Base-by-base conservation (phyloP, 371 early-diverging fungal genomes). In the Circinella minor region DNA sequence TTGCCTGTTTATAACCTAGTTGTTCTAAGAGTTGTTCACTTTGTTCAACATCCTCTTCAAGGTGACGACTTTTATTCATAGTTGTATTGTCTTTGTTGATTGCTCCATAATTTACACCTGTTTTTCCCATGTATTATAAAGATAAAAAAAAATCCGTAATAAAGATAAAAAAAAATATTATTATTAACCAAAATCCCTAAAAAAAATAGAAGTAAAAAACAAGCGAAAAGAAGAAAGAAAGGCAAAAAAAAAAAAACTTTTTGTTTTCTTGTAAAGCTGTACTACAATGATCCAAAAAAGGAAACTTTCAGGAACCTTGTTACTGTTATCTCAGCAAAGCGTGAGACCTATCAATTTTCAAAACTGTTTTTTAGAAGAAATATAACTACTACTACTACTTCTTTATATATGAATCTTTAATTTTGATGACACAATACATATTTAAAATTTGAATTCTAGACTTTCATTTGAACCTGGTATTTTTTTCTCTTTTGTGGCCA, bases 1-100 rank as follows among this genome's bases (percentile, higher is more conserved):
- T 61, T 64, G 75, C 78, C 61, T 78, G 78, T 51, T 75, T 78
- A 49, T 78, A 78, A 18, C 78, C 78, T 4, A 78, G 67, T 57
- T 70, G 75, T 60, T 69, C 63, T 37, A 78, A 54, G 18, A 67
- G 62, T 4, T 36, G 34, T 20, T 60, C 36, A 38, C 60, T 60
- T 60, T 20, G 13, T n/a, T 60, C 60, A 17, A 17, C 64, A 11
- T 64, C 38, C 13, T 49, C 11, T 11, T 43, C 43, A 37, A 34
- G 11, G 55, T 66, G 57, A 68, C 17, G 36, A 70, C 54, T 6
- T 48, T 27, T 27, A 43, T 43, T 43, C 43, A 43, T 43, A 11
- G 43, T 43, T 11, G 43, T 9, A 15, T 54, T 15, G 15, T 54
- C 15, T 54, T 54, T 15, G 6, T 54, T 8, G 15, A 54, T n/a